Conservation (phyloP, 441 rosid species). For the Monsonia emarginata region DNA sequence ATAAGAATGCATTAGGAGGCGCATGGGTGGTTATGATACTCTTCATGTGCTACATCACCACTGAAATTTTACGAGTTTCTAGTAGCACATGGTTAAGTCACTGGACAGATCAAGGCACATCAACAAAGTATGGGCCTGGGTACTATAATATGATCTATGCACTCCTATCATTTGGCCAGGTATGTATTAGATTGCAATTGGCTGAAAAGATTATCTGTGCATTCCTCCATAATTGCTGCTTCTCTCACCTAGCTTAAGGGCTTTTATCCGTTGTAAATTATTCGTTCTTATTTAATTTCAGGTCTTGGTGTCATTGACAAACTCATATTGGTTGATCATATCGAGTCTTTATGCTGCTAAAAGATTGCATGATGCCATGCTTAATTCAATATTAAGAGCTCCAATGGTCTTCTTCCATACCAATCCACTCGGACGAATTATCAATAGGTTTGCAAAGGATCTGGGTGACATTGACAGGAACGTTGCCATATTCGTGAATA, state of each 20-base stretch:
- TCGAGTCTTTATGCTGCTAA: conserved; percentile 80
- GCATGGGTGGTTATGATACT: conserved; percentile 84
- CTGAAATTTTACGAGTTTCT: conserved; percentile 80
- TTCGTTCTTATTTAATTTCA: conserved; percentile 23
- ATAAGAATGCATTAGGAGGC: conserved; percentile 92
- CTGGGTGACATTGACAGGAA: conserved; percentile 84
- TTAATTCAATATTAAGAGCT: conserved; percentile 74
- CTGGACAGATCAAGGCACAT: conserved; percentile 80
- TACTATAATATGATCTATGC: conserved; percentile 70
- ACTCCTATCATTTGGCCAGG: conserved; percentile 80
- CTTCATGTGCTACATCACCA: conserved; percentile 53
- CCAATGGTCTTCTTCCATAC: conserved; percentile 98
- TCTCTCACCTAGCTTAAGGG: background rate
- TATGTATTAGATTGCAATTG: conserved; percentile 22
- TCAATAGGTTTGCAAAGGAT: conserved; percentile 96
- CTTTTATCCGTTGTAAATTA: background rate
- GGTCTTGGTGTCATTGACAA: conserved; percentile 72
- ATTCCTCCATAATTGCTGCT: background rate
- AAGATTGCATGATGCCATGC: conserved; percentile 90
- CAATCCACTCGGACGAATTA: conserved; percentile 84
- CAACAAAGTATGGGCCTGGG: conserved; percentile 47
- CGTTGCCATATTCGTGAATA: conserved; percentile 64
- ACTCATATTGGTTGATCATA: conserved; percentile 86
- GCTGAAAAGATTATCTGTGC: background rate
- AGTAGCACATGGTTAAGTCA: conserved; percentile 95